These are phyloP conservation scores for Auriscalpium orientale DNA, from an alignment of 768 basidiomycete species.

Conservation along the genomic window DNA sequence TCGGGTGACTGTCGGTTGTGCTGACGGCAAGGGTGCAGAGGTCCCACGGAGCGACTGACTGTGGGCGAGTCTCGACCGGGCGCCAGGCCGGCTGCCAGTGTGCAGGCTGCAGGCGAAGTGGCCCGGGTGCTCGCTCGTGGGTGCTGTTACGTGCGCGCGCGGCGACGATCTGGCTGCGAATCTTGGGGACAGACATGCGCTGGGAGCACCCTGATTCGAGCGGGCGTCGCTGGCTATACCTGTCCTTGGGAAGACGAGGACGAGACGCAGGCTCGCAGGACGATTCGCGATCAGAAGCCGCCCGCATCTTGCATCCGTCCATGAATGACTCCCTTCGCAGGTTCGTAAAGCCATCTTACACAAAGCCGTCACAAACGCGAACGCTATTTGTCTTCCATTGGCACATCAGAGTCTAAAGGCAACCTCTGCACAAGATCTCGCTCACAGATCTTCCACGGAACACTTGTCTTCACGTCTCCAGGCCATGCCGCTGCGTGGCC, in stretches of 20 bases:
- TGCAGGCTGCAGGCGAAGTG: too few species aligned
- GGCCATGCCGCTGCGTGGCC: not conserved
- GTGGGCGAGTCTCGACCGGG: too few species aligned
- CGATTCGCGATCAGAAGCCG: not conserved
- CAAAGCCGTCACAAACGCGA: not conserved
- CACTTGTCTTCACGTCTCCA: not conserved
- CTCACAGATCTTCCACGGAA: not conserved
- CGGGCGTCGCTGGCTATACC: not conserved
- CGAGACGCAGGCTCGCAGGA: not conserved
- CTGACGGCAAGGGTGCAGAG: too few species aligned
- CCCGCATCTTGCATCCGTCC: not conserved
- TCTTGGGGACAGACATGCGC: not conserved
- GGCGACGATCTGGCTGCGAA: slow-evolving; percentile 2
- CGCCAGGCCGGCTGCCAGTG: too few species aligned
- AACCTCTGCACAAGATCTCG: not conserved
- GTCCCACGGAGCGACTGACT: too few species aligned
- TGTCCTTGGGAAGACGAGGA: slow-evolving; percentile 1
- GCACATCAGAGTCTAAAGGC: slow-evolving; percentile 1
- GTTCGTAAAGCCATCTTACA: not conserved
- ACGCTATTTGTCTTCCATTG: slow-evolving; percentile 2
- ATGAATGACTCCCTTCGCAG: not conserved
- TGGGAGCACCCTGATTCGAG: too few species aligned
- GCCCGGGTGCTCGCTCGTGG: too few species aligned
- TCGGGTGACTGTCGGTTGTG: too few species aligned
- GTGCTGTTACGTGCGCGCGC: not conserved